These are phyloP conservation scores for Themeda triandra DNA, from an alignment of 176 grass and related monocot species.

Conservation along the genomic window DNA sequence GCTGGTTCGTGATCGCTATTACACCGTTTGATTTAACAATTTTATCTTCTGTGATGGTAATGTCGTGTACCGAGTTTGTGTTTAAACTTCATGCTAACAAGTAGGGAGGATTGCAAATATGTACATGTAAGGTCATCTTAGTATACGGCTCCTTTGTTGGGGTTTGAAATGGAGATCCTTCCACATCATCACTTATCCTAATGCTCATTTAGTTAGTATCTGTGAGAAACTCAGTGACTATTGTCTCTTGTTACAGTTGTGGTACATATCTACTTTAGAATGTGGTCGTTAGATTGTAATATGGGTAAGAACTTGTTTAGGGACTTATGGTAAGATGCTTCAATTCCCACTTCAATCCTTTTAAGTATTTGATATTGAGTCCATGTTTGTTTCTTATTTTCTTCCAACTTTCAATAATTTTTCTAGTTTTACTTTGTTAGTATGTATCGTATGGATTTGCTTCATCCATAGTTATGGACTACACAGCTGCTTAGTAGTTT, in stretches of 20 bases:
- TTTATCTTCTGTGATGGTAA: neutral
- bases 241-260: neutral
- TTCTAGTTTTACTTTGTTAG: neutral
- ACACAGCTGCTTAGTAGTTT: slow-evolving; percentile 11
- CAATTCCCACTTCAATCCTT: neutral
- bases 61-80: neutral
- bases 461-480: neutral
- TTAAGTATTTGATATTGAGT: neutral
- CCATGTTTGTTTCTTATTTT: neutral
- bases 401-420: neutral
- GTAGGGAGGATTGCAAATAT: neutral
- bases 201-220: neutral
- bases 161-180: neutral
- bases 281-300: neutral
- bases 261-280: slow-evolving; percentile 3
- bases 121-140: neutral
- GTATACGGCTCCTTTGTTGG: neutral
- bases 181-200: neutral
- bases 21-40: neutral
- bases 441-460: neutral
- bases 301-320: neutral
- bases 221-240: neutral
- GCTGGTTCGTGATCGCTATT: neutral
- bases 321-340: neutral
- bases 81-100: neutral